phyloP scores from a whole-genome alignment of 768 basidiomycete genomes.

The Auriculariales sp. region DNA sequence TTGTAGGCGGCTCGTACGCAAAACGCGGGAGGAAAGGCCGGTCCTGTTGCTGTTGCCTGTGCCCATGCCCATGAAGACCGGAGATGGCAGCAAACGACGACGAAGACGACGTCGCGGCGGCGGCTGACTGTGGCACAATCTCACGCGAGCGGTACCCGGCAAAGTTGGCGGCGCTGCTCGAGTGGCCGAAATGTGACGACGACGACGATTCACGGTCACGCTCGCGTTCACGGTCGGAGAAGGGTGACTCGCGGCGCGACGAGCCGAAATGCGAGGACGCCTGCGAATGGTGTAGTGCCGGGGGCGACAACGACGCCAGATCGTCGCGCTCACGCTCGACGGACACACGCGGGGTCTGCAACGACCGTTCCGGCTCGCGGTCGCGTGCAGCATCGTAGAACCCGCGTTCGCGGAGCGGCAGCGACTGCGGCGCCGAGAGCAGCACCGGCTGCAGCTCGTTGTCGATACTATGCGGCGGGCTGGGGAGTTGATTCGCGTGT shows the following conservation, averaged over 20 bases:
- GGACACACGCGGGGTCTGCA: background rate
- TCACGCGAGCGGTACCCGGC: too few species aligned
- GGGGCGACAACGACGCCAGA: background rate
- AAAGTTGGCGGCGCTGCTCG: too few species aligned
- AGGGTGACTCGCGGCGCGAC: background rate
- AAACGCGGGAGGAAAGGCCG: background rate
- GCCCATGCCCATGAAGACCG: background rate
- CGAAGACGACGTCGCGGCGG: background rate
- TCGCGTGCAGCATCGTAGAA: background rate
- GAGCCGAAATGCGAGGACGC: background rate
- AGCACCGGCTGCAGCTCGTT: background rate
- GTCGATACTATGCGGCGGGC: background rate
- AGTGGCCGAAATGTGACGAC: too few species aligned
- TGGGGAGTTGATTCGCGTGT: slow-evolving; percentile 3
- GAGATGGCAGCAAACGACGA: background rate
- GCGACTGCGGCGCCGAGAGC: background rate
- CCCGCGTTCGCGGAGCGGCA: background rate
- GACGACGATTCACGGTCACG: background rate
- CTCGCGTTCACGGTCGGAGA: background rate
- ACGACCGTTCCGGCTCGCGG: background rate
- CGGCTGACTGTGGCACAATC: too few species aligned
- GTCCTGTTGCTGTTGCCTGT: background rate
- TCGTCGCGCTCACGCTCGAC: background rate
- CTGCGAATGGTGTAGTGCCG: background rate
- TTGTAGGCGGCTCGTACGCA: background rate